Conservation (phyloP, 2,329 filamentous ascomycete species). For the Colletotrichum melonis region DNA sequence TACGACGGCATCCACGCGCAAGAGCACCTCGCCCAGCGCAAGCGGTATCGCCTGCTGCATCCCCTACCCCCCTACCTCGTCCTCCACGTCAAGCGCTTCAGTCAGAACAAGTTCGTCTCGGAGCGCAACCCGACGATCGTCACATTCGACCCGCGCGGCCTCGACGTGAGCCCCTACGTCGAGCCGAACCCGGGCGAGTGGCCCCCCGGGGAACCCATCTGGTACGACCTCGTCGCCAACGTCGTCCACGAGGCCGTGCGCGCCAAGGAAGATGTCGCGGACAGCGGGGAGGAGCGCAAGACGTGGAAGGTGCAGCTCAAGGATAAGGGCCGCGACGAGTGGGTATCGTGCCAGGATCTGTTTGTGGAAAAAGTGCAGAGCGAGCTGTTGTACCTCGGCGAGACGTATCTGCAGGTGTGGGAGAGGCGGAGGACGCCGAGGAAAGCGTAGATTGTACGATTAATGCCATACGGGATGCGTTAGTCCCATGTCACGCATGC, state of each 20-base stretch:
- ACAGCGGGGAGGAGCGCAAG: slow-evolving; percentile 86
- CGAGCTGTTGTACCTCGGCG: slow-evolving; percentile 91
- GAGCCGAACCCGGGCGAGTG: slow-evolving; percentile 83
- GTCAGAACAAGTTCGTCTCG: slow-evolving; percentile 93
- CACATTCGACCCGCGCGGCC: slow-evolving; percentile 85
- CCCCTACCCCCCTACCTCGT: slow-evolving; percentile 91
- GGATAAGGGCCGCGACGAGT: slow-evolving; percentile 84
- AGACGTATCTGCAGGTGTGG: slow-evolving; percentile 97
- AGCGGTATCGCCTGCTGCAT: slow-evolving; percentile 89
- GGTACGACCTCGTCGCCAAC: slow-evolving; percentile 96
- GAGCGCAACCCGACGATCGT: slow-evolving; percentile 99
- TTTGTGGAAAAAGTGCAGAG: slow-evolving; percentile 91
- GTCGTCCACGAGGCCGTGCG: slow-evolving; percentile 88
- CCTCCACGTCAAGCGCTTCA: slow-evolving; percentile 98
- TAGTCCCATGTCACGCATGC: not conserved
- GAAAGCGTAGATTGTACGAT: slow-evolving; percentile 39
- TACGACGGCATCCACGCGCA: slow-evolving; percentile 91
- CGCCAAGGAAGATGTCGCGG: slow-evolving; percentile 82
- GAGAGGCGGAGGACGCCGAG: slow-evolving; percentile 76
- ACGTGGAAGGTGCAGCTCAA: slow-evolving; percentile 94
- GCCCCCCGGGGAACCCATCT: slow-evolving; percentile 82
- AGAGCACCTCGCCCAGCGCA: slow-evolving; percentile 88
- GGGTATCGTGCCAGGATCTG: slow-evolving; percentile 93
- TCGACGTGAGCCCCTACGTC: slow-evolving; percentile 91
- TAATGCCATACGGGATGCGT: not conserved